Base-by-base conservation (phyloP, 495 filamentous ascomycete genomes). In the Pyrenopolyporus hunteri region DNA sequence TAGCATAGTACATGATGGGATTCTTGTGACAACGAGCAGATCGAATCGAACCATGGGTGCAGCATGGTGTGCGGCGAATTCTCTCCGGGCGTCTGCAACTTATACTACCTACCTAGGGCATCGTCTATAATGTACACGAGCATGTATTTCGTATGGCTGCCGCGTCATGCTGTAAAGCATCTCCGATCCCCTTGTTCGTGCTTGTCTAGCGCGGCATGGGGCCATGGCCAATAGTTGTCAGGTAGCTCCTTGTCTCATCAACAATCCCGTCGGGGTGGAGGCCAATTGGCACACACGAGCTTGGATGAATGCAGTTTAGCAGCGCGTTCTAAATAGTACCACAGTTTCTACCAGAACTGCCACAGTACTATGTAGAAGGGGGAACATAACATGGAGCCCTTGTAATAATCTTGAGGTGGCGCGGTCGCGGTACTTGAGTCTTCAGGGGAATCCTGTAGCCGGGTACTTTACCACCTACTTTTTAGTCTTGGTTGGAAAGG, bases 131-230 rank as follows among this genome's bases (percentile, higher is more conserved):
- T 29, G 9, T 29, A 29, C 9, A 29, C 9, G 9, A 9, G 26
- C 9, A 44, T 39, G 56, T 65, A 55, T 28, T 40, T 51, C 56
- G 51, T 65, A 56, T 25, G 40, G 33, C 37, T 36, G 63, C 57
- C 63, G 63, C 63, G 63, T 66, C 63, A 66, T 66, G 51, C 63
- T 66, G 57, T 66, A 33, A 61, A 66, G 63, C 51, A 53, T 48
- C 45, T 40, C 39, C 63, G 51, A 51, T 56, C 59, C 44, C 66
- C 65, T 58, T 62, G 56, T 66, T 39, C 10, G 52, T 66, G 58
- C 73, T 66, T 73, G 72, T 70, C 58, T 75, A 76, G 75, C 75
- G 74, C 61, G 70, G 59, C 56, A 45, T 59, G 39, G 57, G n/a
- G 1, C 20, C 57, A 59, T 57, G 66, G 56, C 73, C 73, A 75